These are phyloP conservation scores for Drechslerella stenobrocha DNA, from an alignment of 2,329 filamentous ascomycete genomes.

Conservation along the genomic window DNA sequence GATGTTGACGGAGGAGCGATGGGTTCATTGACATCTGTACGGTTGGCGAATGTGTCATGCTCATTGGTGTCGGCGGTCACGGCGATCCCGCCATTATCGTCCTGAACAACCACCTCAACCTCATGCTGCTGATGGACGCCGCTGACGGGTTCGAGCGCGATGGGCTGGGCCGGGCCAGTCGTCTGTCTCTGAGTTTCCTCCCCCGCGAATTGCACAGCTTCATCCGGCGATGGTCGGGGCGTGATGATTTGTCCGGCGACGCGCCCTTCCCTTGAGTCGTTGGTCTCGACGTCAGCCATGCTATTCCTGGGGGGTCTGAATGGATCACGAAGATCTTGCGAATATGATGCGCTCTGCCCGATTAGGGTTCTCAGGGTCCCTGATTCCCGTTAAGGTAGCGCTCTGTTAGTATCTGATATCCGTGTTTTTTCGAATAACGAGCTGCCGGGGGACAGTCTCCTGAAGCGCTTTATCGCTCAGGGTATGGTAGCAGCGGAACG, in stretches of 20 bases:
- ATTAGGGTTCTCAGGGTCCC: conserved; percentile 4
- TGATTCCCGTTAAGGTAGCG: conserved; percentile 1
- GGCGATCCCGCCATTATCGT: conserved; percentile 10
- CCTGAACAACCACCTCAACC: background rate
- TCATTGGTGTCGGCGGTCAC: conserved; percentile 13
- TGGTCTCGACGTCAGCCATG: conserved; percentile 42
- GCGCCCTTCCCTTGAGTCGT: conserved; percentile 34
- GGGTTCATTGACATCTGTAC: conserved; percentile 7
- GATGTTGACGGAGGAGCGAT: conserved; percentile 12
- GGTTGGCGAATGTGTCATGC: conserved; percentile 12
- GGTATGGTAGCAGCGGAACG: conserved; percentile 2
- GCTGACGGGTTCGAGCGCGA: background rate
- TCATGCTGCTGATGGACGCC: background rate
- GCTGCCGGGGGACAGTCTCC: background rate
- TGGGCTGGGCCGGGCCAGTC: background rate
- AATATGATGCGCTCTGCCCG: background rate
- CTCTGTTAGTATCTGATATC: background rate
- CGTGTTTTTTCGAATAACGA: background rate
- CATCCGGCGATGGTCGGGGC: conserved; percentile 48
- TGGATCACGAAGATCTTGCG: conserved; percentile 16
- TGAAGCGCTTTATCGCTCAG: conserved; percentile 6
- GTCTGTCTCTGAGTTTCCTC: conserved; percentile 11
- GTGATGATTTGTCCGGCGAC: conserved; percentile 36
- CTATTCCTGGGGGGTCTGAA: conserved; percentile 17
- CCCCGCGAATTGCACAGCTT: conserved; percentile 42